Evolutionary conservation across 1,284 basidiomycete genomes (phyloP).

Genomic region (Ceratobasidium sp.): DNA sequence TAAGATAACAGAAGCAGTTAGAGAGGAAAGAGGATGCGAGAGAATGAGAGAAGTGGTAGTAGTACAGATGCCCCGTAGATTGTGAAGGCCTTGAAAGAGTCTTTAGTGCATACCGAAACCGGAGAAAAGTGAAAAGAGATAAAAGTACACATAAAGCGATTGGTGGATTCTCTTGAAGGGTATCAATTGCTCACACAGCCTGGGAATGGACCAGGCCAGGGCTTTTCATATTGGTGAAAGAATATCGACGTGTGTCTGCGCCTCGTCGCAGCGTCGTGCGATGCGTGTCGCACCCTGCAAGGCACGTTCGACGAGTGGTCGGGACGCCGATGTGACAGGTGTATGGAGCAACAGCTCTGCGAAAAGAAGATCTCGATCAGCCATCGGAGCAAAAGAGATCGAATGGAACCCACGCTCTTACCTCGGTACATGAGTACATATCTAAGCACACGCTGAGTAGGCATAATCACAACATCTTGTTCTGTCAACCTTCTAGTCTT

Average conservation of each 20-base stretch:
- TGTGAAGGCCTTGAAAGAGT: slow-evolving; percentile 25
- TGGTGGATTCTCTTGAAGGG: slow-evolving; percentile 21
- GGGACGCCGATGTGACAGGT: slow-evolving; percentile 58
- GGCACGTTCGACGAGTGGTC: slow-evolving; percentile 66
- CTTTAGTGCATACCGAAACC: slow-evolving; percentile 22
- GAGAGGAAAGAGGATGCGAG: slow-evolving; percentile 13
- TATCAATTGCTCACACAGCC: slow-evolving; percentile 14
- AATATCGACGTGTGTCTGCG: slow-evolving; percentile 65
- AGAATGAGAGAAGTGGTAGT: slow-evolving; percentile 18
- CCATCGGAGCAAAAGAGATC: slow-evolving; percentile 22
- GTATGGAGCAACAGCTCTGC: slow-evolving; percentile 61
- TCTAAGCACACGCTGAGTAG: slow-evolving; percentile 73
- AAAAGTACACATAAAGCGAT: slow-evolving; percentile 34
- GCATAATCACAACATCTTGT: slow-evolving; percentile 73
- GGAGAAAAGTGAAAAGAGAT: slow-evolving; percentile 15
- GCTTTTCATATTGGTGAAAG: slow-evolving; percentile 40
- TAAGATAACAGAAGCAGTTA: slow-evolving; percentile 36
- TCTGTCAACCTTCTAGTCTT: slow-evolving; percentile 49
- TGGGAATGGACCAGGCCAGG: not conserved
- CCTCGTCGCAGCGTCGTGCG: slow-evolving; percentile 70
- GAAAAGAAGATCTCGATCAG: slow-evolving; percentile 10
- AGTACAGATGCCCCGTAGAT: slow-evolving; percentile 36
- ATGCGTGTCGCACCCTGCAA: slow-evolving; percentile 67
- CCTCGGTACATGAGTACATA: slow-evolving; percentile 75
- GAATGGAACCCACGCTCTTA: slow-evolving; percentile 52